Conservation (phyloP, 345 rosid species). For the Excoecaria agallocha region DNA sequence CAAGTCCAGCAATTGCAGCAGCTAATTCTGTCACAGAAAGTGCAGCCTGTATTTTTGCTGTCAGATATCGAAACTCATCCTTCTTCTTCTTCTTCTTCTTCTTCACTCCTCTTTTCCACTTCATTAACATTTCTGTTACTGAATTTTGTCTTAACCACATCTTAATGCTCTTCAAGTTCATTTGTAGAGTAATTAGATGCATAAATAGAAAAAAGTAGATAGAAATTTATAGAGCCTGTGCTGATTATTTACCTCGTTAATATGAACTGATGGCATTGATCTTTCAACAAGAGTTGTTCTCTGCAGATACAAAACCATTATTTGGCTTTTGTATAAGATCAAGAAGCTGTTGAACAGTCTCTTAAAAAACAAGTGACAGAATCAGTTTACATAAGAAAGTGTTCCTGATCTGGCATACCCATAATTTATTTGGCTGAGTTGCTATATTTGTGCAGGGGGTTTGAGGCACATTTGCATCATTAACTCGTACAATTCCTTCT, state of each 20-base stretch:
- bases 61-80: conserved; percentile 1
- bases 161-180: conserved; percentile 11
- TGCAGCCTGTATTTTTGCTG: conserved; percentile 12
- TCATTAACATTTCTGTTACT: neutral
- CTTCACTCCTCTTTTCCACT: neutral
- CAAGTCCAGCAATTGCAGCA: conserved; percentile 11
- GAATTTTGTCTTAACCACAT: neutral
- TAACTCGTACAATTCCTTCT: neutral
- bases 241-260: neutral
- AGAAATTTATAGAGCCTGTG: neutral
- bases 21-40: conserved; percentile 13
- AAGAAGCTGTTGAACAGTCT: neutral
- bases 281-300: neutral
- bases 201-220: neutral
- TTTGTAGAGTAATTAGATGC: neutral
- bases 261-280: neutral
- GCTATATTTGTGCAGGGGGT: neutral
- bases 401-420: neutral
- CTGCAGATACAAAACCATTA: neutral
- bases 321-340: neutral
- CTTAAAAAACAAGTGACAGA: neutral
- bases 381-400: too few species aligned
- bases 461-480: neutral
- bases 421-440: neutral
- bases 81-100: conserved; percentile 9